A percentile compares a stretch with the other conserved stretches of the same genome.
These are phyloP conservation scores for Acmispon strigosus DNA, from an alignment of 306 rosid genomes.

Conservation along the genomic window DNA sequence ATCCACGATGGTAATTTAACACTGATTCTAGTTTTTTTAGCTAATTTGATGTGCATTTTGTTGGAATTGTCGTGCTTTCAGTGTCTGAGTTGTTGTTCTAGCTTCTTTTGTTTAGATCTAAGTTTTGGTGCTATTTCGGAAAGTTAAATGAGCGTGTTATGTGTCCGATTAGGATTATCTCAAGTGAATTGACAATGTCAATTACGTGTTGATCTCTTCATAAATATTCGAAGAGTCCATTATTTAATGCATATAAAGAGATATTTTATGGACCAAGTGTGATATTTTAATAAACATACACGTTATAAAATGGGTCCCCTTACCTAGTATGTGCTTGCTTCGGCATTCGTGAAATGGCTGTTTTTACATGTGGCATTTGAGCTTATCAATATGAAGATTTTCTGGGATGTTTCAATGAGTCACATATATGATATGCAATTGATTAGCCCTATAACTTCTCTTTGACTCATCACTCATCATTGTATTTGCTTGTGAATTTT, in stretches of 20 bases:
- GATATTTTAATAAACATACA: not conserved
- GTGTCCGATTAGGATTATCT: too few species aligned
- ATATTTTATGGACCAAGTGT: not conserved
- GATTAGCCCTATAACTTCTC: not conserved
- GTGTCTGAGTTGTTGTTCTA: not conserved
- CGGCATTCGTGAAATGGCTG: not conserved
- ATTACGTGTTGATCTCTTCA: too few species aligned
- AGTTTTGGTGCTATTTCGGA: not conserved
- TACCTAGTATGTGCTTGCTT: not conserved
- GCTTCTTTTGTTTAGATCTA: slow-evolving; percentile 10
- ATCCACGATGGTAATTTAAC: too few species aligned
- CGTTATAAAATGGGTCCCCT: not conserved
- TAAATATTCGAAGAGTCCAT: too few species aligned
- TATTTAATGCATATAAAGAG: too few species aligned
- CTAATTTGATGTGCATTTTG: not conserved
- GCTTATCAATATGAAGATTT: not conserved
- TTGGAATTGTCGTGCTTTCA: not conserved
- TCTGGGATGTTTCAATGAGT: not conserved
- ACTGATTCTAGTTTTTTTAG: not conserved
- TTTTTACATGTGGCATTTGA: not conserved
- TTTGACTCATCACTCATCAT: not conserved
- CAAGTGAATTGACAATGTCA: too few species aligned
- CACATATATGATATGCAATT: not conserved
- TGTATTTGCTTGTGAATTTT: not conserved
- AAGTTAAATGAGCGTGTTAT: not conserved